phyloP scores from a whole-genome alignment of 2,329 filamentous ascomycete species.

The Neonectria neomacrospora region DNA sequence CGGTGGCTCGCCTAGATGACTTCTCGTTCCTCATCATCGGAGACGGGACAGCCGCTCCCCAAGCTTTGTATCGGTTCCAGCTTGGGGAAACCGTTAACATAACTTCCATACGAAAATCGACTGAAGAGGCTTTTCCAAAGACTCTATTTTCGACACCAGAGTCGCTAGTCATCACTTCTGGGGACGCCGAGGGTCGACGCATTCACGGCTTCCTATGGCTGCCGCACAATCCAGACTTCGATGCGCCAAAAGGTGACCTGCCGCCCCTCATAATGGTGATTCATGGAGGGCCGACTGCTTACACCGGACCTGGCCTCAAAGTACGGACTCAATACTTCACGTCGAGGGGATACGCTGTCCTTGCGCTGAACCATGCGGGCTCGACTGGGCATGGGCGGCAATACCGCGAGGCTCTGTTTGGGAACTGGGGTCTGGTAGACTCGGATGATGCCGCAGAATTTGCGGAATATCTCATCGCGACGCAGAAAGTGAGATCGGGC shows the following conservation, averaged over 20 bases:
- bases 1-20: slow-evolving; percentile 50
- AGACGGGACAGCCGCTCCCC: slow-evolving; percentile 46
- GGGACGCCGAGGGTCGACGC: slow-evolving; percentile 43
- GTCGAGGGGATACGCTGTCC: slow-evolving; percentile 63
- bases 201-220: slow-evolving; percentile 61
- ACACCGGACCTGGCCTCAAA: slow-evolving; percentile 55
- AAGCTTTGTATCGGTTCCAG: slow-evolving; percentile 51
- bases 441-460: slow-evolving; percentile 61
- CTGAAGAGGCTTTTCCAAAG: slow-evolving; percentile 45
- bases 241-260: slow-evolving; percentile 49
- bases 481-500: slow-evolving; percentile 50
- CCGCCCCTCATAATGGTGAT: slow-evolving; percentile 62
- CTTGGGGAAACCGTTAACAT: slow-evolving; percentile 39
- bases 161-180: slow-evolving; percentile 46
- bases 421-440: slow-evolving; percentile 63
- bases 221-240: slow-evolving; percentile 59
- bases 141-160: slow-evolving; percentile 53
- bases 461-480: slow-evolving; percentile 54
- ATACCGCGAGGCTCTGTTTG: slow-evolving; percentile 61
- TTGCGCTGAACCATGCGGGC: slow-evolving; percentile 63
- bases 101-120: slow-evolving; percentile 49
- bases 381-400: slow-evolving; percentile 62
- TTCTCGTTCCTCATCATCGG: slow-evolving; percentile 53
- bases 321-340: slow-evolving; percentile 63
- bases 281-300: slow-evolving; percentile 64